Base-by-base conservation (phyloP, 192 early-diverging fungal species). In the Coemansia sp. region DNA sequence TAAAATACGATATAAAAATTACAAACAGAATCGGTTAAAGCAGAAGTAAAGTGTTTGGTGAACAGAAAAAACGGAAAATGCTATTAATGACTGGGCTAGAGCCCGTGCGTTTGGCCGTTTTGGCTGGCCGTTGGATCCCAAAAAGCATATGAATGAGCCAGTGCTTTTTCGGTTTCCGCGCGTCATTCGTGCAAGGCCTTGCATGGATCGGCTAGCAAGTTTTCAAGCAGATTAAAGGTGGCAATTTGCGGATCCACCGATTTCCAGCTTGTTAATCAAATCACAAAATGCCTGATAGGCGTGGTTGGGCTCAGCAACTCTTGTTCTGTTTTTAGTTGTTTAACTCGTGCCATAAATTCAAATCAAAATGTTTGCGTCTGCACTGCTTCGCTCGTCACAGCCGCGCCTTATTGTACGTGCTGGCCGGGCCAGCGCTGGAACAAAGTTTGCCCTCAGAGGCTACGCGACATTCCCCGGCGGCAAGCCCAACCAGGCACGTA, bases 401-500 rank as follows among this genome's bases (percentile, higher is more conserved):
- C 18, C 60, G 10, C 60, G 50, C 20, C 50, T 52, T 11, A 24
- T 23, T 12, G 50, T 24, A 23, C 15, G 8, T 21, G 8, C 40
- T n/a, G 40, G 40, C 40, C 15, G 15, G 40, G 12, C 14, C 40
- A 44, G 40, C 15, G 40, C 15, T 15, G 14, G 14, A 44, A 2
- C 40, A 44, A 12, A n/a, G 15, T 44, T 44, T 44, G 40, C 40
- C 11, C 40, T 44, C 11, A 15, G 14, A 44, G 12, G 14, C 11
- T 44, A 44, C 15, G 40, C 40, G 5, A 44, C 40, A n/a, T 12
- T n/a, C 15, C 40, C 40, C 14, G 40, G 40, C n/a, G 40, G 40
- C 40, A 44, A n/a, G 15, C 3, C 56, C 20, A 54, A 72, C 64
- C 76, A 68, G 40, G 36, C 51, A 15, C 67, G n/a, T 11, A 72